These are phyloP conservation scores for Penicillium canescens DNA, from an alignment of 495 filamentous ascomycete species.

Conservation along the genomic window DNA sequence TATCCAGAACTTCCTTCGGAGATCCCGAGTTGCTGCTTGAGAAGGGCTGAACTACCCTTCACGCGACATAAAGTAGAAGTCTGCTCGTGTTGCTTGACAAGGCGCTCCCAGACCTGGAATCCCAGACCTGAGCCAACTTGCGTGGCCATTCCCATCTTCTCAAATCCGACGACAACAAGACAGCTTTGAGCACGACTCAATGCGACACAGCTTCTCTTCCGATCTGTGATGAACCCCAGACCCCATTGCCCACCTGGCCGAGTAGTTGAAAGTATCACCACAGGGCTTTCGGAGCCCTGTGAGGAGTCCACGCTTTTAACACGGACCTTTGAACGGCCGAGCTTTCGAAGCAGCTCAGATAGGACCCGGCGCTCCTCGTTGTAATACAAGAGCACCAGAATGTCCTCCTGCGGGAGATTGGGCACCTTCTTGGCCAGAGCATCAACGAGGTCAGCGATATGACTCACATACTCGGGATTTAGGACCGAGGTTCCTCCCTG, in stretches of 20 bases:
- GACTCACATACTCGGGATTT: no score
- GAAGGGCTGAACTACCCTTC: no score
- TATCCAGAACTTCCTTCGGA: no score
- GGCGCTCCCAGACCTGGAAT: no score
- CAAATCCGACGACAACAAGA: not conserved
- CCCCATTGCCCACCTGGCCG: not conserved
- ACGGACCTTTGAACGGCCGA: not conserved
- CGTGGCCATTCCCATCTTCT: not conserved
- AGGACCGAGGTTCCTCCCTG: no score
- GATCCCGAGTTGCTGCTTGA: no score
- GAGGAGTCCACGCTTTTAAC: not conserved
- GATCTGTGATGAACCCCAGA: not conserved
- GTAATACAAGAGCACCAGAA: not conserved
- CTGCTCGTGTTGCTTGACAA: no score
- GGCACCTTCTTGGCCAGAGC: no score
- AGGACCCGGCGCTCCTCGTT: not conserved
- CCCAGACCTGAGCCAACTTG: no score
- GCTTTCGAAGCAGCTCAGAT: not conserved
- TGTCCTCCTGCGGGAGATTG: not conserved
- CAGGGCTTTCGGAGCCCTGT: not conserved
- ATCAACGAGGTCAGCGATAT: no score
- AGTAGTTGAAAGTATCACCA: not conserved
- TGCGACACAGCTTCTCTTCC: not conserved
- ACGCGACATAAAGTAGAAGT: no score
- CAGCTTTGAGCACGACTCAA: not conserved